Percentiles rank a stretch among this genome's conserved stretches.
phyloP scores from a whole-genome alignment of 1,284 basidiomycete species.

The Stereum hirsutum region DNA sequence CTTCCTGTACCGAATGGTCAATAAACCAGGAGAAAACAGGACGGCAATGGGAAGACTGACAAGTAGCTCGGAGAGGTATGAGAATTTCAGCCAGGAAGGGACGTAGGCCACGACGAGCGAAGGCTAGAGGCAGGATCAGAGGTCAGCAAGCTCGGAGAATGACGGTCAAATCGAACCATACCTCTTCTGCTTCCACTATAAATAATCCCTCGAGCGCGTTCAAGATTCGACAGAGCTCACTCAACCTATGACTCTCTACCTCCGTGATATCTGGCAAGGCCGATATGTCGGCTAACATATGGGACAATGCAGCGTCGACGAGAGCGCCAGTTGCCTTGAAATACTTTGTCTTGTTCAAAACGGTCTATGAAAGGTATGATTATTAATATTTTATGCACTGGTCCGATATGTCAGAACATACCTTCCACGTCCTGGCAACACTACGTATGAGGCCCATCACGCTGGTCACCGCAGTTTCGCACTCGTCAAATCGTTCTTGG shows the following conservation, averaged over 20 bases:
- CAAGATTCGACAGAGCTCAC: slow-evolving; percentile 74
- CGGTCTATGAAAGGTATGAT: slow-evolving; percentile 25
- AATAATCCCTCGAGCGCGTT: slow-evolving; percentile 78
- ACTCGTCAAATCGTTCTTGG: slow-evolving; percentile 71
- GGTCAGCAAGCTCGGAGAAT: slow-evolving; percentile 1
- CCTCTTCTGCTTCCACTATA: slow-evolving; percentile 51
- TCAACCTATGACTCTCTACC: slow-evolving; percentile 78
- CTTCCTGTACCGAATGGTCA: slow-evolving; percentile 46
- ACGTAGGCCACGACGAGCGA: slow-evolving; percentile 70
- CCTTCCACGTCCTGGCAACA: slow-evolving; percentile 68
- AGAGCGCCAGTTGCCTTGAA: slow-evolving; percentile 67
- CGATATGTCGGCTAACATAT: slow-evolving; percentile 70
- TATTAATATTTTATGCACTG: background rate
- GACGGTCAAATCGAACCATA: slow-evolving; percentile 14
- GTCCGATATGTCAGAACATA: slow-evolving; percentile 22
- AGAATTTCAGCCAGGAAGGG: slow-evolving; percentile 92
- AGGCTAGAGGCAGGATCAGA: slow-evolving; percentile 28
- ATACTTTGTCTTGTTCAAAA: slow-evolving; percentile 58
- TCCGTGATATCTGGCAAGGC: slow-evolving; percentile 87
- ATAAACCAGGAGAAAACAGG: slow-evolving; percentile 4
- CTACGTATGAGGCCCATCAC: slow-evolving; percentile 61
- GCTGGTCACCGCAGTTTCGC: slow-evolving; percentile 63
- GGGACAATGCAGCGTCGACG: slow-evolving; percentile 62
- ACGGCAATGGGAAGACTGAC: slow-evolving; percentile 28
- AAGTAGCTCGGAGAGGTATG: slow-evolving; percentile 84